phyloP scores from a whole-genome alignment of 202 grass and related monocot genomes.

The Hordeum pubiflorum region DNA sequence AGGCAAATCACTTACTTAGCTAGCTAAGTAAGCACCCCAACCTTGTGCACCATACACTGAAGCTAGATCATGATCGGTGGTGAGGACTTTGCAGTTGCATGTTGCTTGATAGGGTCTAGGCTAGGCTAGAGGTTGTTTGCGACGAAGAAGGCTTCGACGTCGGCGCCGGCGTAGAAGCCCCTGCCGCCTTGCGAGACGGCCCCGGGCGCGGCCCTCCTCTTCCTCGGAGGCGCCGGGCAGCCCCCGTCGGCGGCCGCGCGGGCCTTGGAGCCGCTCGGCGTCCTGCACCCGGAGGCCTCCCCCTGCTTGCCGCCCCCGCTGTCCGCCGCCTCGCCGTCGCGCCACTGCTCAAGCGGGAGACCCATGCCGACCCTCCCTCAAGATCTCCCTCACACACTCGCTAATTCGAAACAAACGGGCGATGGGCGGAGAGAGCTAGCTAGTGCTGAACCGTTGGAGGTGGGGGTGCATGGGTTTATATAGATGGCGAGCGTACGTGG shows the following conservation, averaged over 20 bases:
- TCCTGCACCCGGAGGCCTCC: conserved; percentile 27
- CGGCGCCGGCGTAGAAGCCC: conserved; percentile 39
- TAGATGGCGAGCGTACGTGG: background rate
- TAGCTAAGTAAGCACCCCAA: background rate
- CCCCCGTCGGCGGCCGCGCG: background rate
- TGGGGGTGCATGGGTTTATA: background rate
- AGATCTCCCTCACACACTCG: background rate
- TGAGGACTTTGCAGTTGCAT: background rate
- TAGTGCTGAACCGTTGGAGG: background rate
- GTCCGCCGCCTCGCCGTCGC: background rate
- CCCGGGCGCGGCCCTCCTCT: conserved; percentile 12
- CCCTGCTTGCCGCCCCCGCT: background rate
- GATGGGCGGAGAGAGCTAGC: background rate
- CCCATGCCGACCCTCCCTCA: conserved; percentile 14
- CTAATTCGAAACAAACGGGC: background rate
- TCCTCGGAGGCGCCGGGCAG: conserved; percentile 33
- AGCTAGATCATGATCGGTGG: too few relatives aligned
- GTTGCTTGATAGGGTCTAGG: background rate
- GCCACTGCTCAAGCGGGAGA: conserved; percentile 45
- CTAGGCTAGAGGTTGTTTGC: conserved; percentile 33
- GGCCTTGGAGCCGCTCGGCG: background rate
- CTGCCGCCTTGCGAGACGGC: background rate
- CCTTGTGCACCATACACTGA: background rate
- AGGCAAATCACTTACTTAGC: background rate
- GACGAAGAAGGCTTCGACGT: conserved; percentile 48